Base-by-base conservation (phyloP, 2,329 filamentous ascomycete species). In the Penicillium sp. region DNA sequence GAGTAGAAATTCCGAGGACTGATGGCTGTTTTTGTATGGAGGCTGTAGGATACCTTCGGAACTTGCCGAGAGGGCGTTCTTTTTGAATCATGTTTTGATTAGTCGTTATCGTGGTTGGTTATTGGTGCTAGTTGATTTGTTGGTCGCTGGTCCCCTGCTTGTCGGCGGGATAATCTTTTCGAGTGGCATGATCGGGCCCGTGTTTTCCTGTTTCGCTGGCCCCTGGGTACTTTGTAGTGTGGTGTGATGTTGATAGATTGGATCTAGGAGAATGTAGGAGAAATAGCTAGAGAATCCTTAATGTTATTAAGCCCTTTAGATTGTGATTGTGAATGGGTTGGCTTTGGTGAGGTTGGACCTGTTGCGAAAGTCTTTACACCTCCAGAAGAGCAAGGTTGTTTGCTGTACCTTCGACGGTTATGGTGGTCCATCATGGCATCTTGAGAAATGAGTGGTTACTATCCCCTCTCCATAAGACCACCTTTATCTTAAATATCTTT, bases 121-220 rank as follows among this genome's bases (percentile, higher is more conserved):
- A n/a, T 49, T 5, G 16, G 46, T 4, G 26, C 19, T 16, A 13
- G 6, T n/a, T 49, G 46, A 33, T 30, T 33, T 33, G 46, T 13
- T 28, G 26, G 14, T 30, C 30, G 22, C 4, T 48, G 14, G 25
- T 48, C 45, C 7, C 7, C 16, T 46, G n/a, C 6, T 46, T 13
- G 22, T 11, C 19, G 28, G 28, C 14, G 30, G 48, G 48, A 51
- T 22, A 22, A 22, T 51, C 35, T 30, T 48, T 10, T 35, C 28
- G 10, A 30, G 48, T 51, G 48, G 48, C 48, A 51, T 51, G 48
- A 51, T 35, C 48, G 28, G 48, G 48, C 28, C 28, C 28, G 48
- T 51, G 25, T 4, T 48, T 25, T 22, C 19, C 19, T 22, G 19
- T 1, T 22, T 22, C 19, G 19, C 19, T 33, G 48, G n/a, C 3